Base-by-base conservation (phyloP, 805 yeast species). In the Zygotorulaspora chibaensis region DNA sequence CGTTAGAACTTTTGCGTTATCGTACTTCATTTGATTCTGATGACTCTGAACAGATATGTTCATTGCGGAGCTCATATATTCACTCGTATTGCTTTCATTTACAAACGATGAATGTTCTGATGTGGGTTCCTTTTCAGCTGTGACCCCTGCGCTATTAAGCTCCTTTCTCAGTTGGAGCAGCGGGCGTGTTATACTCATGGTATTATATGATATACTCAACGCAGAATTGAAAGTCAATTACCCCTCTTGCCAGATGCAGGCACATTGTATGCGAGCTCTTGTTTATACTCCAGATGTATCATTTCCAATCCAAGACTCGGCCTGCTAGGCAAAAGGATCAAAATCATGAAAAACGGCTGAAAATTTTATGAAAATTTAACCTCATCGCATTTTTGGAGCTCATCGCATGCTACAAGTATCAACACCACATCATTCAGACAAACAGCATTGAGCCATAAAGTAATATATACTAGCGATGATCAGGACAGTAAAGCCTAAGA, bases 401-500 rank as follows among this genome's bases (percentile, higher is more conserved):
- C 47, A 43, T 43, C 47, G 42, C 43, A 43, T 34, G 5, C 18
- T 13, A 13, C 7, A 33, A 12, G 6, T 13, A 9, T 29, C 8
- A 29, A 29, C 9, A 29, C 4, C 4, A 29, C 8, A 8, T 12
- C 33, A 12, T 29, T 29, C 8, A 5, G 8, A 29, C 8, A 29
- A 8, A n/a, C 20, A 20, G 25, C 25, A 20, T 4, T 20, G 7
- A 20, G 25, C 4, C 25, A 4, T 7, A 20, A 20, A 20, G 25
- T 4, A 20, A 20, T 7, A 20, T 20, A 20, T 20, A 20, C 25
- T 20, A 5, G 25, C 25, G 7, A 43, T 43, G 47, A 43, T 43
- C 40, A 43, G 47, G 40, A 43, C 47, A 12, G 47, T 25, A 37
- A 84, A 88, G 56, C 98, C 99, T 30, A 90, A 89, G 71, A 93